phyloP scores from a whole-genome alignment of 805 yeast species.

The Lipomyces japonicus region DNA sequence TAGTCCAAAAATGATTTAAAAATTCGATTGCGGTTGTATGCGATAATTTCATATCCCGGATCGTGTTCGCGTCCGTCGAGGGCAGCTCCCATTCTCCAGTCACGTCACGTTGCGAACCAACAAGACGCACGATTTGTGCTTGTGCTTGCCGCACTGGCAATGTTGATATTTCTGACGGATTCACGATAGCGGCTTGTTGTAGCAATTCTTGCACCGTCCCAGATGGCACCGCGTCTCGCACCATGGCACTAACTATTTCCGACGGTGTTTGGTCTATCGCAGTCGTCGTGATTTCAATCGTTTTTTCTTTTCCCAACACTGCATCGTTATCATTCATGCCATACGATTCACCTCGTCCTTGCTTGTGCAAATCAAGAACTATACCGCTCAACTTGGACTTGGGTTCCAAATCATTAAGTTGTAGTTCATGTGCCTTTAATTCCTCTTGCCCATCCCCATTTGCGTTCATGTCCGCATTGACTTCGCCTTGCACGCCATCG shows the following conservation, averaged over 20 bases:
- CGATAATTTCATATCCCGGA: constrained; percentile 54
- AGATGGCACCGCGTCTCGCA: constrained; percentile 3
- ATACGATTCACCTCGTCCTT: constrained; percentile 2
- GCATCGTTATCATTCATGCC: not conserved
- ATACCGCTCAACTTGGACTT: constrained; percentile 7
- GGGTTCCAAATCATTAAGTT: constrained; percentile 18
- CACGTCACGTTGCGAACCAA: constrained; percentile 17
- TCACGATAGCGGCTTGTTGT: constrained; percentile 1
- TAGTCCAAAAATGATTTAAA: constrained; percentile 69
- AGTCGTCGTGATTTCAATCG: not conserved
- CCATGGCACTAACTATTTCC: too few relatives aligned
- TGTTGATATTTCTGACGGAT: constrained; percentile 1
- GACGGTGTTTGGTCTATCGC: not conserved
- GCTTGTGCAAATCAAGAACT: constrained; percentile 24
- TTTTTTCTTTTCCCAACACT: not conserved
- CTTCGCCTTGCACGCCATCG: constrained; percentile 28
- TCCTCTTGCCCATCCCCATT: constrained; percentile 30
- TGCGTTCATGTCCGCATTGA: too few relatives aligned
- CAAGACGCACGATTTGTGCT: constrained; percentile 15
- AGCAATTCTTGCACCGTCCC: constrained; percentile 8
- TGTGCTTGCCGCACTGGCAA: constrained; percentile 14
- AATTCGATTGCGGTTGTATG: constrained; percentile 76
- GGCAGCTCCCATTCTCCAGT: constrained; percentile 33
- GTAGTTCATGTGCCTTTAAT: constrained; percentile 14
- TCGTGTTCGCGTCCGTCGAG: constrained; percentile 29